Conservation (phyloP, 1,139 yeast genomes). For the Suhomyces bolitotheri region DNA sequence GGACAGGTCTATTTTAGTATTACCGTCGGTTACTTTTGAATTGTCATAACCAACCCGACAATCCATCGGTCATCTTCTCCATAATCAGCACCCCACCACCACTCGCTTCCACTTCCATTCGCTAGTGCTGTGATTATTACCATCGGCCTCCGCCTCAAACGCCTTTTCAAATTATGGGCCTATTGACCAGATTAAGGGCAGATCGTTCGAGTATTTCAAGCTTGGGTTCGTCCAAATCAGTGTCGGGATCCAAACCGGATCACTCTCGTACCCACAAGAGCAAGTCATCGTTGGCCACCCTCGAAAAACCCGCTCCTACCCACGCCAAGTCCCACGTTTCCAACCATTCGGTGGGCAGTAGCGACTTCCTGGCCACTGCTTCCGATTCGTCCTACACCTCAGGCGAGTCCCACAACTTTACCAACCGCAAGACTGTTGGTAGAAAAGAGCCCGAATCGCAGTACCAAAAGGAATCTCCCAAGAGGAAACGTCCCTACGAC, state of each 20-base stretch:
- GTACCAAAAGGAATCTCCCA: neutral
- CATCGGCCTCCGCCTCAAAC: neutral
- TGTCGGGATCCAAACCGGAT: neutral
- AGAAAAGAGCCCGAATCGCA: neutral
- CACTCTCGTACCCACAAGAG: conserved; percentile 5
- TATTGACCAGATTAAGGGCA: conserved; percentile 22
- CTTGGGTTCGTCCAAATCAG: conserved; percentile 5
- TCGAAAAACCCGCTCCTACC: conserved; percentile 15
- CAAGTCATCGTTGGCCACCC: conserved; percentile 10
- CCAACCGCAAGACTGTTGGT: conserved; percentile 2
- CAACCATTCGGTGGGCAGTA: conserved; percentile 29
- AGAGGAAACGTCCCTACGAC: conserved; percentile 3
- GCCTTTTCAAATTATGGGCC: conserved; percentile 21
- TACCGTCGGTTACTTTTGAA: too few species aligned
- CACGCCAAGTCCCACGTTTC: conserved; percentile 17
- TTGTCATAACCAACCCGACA: too few species aligned
- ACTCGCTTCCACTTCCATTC: neutral
- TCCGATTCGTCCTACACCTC: conserved; percentile 40
- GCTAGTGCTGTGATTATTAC: neutral
- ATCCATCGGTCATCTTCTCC: too few species aligned
- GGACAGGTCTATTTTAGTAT: too few species aligned
- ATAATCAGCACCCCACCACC: too few species aligned
- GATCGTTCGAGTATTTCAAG: conserved; percentile 11
- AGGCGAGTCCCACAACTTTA: conserved; percentile 22
- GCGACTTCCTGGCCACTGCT: conserved; percentile 35